Evolutionary conservation across 1,139 yeast species (phyloP).

Genomic region (Diutina ranongensis): DNA sequence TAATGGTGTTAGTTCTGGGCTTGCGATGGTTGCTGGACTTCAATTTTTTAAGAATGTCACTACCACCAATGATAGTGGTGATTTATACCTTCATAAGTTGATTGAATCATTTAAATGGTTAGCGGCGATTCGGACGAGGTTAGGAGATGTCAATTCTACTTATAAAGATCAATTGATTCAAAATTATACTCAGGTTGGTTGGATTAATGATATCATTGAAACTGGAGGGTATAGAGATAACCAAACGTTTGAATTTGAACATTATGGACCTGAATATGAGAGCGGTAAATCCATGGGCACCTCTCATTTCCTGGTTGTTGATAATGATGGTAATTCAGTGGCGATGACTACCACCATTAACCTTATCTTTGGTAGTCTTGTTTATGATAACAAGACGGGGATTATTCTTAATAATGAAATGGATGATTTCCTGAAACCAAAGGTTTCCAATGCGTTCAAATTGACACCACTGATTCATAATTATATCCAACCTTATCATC

Average conservation of each 20-base stretch:
- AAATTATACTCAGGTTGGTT: constrained; percentile 27
- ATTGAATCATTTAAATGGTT: constrained; percentile 92
- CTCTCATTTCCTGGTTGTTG: constrained; percentile 72
- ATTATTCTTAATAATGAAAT: constrained; percentile 78
- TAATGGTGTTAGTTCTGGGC: constrained; percentile 76
- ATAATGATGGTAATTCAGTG: constrained; percentile 61
- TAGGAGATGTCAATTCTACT: constrained; percentile 47
- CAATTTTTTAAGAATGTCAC: constrained; percentile 34
- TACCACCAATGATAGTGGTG: constrained; percentile 6
- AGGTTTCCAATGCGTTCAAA: constrained; percentile 61
- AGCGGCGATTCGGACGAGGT: constrained; percentile 69
- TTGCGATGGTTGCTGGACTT: constrained; percentile 69
- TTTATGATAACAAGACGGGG: constrained; percentile 76
- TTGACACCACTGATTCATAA: constrained; percentile 74
- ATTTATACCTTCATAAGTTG: constrained; percentile 46
- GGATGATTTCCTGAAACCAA: constrained; percentile 89
- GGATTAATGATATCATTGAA: constrained; percentile 41
- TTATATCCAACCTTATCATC: constrained; percentile 57
- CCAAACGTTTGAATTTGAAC: constrained; percentile 54
- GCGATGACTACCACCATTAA: constrained; percentile 89
- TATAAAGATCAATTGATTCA: constrained; percentile 17
- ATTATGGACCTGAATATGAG: constrained; percentile 71
- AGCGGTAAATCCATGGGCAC: constrained; percentile 77
- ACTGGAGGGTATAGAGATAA: constrained; percentile 37
- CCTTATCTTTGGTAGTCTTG: constrained; percentile 67